Evolutionary conservation across 257 asterid species (phyloP), one percentile per base, ranked within the genome.

Genomic region (Solanum medicagineum): DNA sequence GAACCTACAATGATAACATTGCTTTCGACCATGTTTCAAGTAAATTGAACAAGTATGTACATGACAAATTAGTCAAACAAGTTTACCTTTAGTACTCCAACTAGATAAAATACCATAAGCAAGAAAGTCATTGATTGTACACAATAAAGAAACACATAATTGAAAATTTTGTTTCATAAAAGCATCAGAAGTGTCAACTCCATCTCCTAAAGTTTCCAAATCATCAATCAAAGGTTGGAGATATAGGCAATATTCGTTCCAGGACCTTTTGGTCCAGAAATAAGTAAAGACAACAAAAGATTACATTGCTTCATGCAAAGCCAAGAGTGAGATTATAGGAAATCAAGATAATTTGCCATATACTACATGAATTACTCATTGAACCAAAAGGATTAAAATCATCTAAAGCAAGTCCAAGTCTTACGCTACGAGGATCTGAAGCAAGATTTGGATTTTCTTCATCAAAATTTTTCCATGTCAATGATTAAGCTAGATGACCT

Each of bases 301-400:
- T 13, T 81, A 11, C 19, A 63, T 8, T 81, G 6, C 16, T 81
- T 80, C 81, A 85, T 85, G 40, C 86, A 85, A 59, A 84, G 81
- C 70, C 88, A 81, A 13, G 83, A 82, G 20, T 81, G 85, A 87
- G 62, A 49, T 87, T 87, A 42, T 85, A 62, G 70, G 47, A 65
- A 15, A 75, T 54, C 19, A 85, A n/a, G 8, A 51, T 51, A 24
- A 84, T 71, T 5, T 79, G 71, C 87, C 81, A 84, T 2, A 68
- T 66, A 14, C 57, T 68, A 45, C 85, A n/a, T 20, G 68, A n/a
- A 60, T 9, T 60, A 60, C 15, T n/a, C 68, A n/a, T 60, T 8
- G 7, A 60, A 60, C 68, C 68, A 60, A 60, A 60, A n/a, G 14
- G 68, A 60, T n/a, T n/a, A 60, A 60, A 60, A 9, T 7, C 29